Conservation (phyloP, 192 early-diverging fungal species). For the Coemansia asiatica region DNA sequence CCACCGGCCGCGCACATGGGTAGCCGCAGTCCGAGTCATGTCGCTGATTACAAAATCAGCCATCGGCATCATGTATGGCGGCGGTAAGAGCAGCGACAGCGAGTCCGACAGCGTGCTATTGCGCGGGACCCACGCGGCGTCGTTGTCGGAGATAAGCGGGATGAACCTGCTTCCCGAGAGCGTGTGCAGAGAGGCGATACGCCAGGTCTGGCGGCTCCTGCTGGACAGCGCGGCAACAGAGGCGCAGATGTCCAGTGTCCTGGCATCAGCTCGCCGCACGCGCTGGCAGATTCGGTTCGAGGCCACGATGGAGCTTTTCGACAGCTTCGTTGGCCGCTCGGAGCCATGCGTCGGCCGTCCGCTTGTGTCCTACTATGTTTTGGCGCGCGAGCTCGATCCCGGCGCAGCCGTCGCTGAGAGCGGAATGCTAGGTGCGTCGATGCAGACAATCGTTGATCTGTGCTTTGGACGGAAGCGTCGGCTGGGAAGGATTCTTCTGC, state of each 20-base stretch:
- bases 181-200: constrained; percentile 48
- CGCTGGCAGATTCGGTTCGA: constrained; percentile 57
- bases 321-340: constrained; percentile 48
- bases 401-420: constrained; percentile 46
- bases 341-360: constrained; percentile 40
- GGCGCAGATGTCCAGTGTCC: constrained; percentile 30
- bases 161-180: constrained; percentile 40
- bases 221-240: constrained; percentile 46
- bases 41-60: constrained; percentile 50
- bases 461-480: constrained; percentile 53
- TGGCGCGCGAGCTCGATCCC: constrained; percentile 52
- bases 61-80: constrained; percentile 50
- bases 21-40: constrained; percentile 44
- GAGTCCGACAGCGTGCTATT: background rate
- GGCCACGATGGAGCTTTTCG: constrained; percentile 50
- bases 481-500: constrained; percentile 50
- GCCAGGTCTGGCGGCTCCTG: constrained; percentile 49
- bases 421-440: constrained; percentile 42
- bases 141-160: constrained; percentile 47
- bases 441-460: constrained; percentile 52
- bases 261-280: constrained; percentile 46
- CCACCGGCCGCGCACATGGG: constrained; percentile 51
- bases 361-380: constrained; percentile 47
- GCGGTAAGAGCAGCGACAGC: background rate
- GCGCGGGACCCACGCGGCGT: constrained; percentile 44